Evolutionary conservation across 2,329 filamentous ascomycete species (phyloP), one percentile per base, ranked within the genome.

Genomic region (Harringtonia aguacate): DNA sequence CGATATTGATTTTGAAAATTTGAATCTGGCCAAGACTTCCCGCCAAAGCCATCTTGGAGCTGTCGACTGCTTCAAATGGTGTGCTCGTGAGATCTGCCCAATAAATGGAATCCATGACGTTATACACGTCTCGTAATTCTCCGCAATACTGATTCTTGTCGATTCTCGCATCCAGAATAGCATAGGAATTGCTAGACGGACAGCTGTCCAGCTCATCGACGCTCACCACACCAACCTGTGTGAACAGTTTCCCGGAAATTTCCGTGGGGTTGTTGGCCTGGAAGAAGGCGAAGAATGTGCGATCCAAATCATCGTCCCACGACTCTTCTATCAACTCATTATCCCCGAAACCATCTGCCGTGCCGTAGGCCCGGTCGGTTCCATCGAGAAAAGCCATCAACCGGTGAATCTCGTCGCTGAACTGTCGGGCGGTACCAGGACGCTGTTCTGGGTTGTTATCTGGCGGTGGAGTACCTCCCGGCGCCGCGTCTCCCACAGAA

Each of bases 111-210:
- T 62, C 61, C 43, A 62, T 56, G 20, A 60, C 58, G 44, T 61
- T 58, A 50, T 62, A 62, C 31, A 62, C 52, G 33, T 59, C 61
- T 7, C 67, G 66, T 20, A 44, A 4, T 3, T 94, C 78, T 52
- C 90, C 75, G 61, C 94, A 92, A 4, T 87, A 86, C 48, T 85
- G 81, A 64, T 92, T 92, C 64, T 90, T 81, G 6, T 81, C 76
- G n/a, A 94, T 33, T 17, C 41, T 48, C 6, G 50, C 46, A 9
- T 54, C 51, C n/a, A 56, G 44, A 9, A 56, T 44, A 1, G 43
- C 53, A 21, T 52, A 55, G 14, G 27, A 29, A 15, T 46, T 43
- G 1, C 30, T 28, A 3, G 33, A 22, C 9, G 14, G 8, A 2
- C 18, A n/a, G 8, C 31, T 13, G 24, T 36, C 38, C 8, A 46